Conservation (phyloP, 2,329 filamentous ascomycete genomes). For the Microsporum canis region DNA sequence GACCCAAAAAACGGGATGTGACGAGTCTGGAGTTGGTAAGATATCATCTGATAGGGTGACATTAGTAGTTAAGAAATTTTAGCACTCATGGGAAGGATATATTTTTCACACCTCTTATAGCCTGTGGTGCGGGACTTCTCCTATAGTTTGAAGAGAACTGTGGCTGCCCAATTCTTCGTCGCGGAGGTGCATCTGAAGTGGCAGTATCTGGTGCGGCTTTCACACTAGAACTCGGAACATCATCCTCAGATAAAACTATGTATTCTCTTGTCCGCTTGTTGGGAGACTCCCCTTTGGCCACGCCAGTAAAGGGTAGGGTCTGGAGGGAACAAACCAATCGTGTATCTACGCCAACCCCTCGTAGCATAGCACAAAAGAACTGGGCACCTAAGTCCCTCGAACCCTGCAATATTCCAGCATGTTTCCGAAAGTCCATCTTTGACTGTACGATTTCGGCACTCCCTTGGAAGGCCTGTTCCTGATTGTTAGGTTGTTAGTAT, state of each 20-base stretch:
- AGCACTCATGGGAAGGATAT: neutral
- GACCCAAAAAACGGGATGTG: conserved; percentile 84
- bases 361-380: conserved; percentile 76
- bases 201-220: conserved; percentile 13
- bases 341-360: conserved; percentile 68
- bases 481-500: conserved; percentile 4
- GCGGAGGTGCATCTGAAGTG: conserved; percentile 10
- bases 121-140: conserved; percentile 6
- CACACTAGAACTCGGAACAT: conserved; percentile 23
- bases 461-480: conserved; percentile 20
- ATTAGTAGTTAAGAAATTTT: neutral
- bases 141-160: conserved; percentile 14
- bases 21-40: conserved; percentile 41
- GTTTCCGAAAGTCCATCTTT: conserved; percentile 59
- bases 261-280: conserved; percentile 28
- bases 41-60: neutral
- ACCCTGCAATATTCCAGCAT: conserved; percentile 59
- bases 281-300: conserved; percentile 34
- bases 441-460: conserved; percentile 59
- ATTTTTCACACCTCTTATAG: conserved; percentile 6
- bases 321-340: conserved; percentile 87
- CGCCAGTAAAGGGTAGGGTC: conserved; percentile 55
- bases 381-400: conserved; percentile 86
- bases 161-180: conserved; percentile 27
- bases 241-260: conserved; percentile 30